Evolutionary conservation across 371 early-diverging fungal species (phyloP).

Genomic region (Actinomortierella wolfii): DNA sequence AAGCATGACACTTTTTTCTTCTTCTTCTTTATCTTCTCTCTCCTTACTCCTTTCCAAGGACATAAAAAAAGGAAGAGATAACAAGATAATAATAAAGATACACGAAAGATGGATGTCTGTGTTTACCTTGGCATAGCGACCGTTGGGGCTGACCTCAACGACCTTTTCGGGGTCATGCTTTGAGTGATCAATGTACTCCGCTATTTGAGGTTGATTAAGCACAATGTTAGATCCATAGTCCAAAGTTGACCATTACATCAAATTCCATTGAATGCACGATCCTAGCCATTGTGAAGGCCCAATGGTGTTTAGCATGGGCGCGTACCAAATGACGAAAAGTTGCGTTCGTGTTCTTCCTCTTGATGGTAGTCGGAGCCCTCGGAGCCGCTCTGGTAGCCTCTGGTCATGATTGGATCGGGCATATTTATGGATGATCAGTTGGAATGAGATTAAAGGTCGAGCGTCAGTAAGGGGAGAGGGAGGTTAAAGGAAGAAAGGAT

Average conservation of each 20-base stretch:
- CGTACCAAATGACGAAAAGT: conserved; percentile 32
- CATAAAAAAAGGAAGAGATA: no score
- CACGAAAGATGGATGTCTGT: conserved; percentile 2
- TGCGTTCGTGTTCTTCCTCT: conserved; percentile 39
- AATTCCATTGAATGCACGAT: no score
- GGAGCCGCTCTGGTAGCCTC: conserved; percentile 38
- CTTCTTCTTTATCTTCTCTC: conserved; percentile 4
- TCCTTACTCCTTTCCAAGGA: background rate
- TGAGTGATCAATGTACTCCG: conserved; percentile 46
- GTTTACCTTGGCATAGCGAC: conserved; percentile 70
- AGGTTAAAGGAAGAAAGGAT: background rate
- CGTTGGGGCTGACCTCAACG: conserved; percentile 71
- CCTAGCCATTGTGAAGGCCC: no score
- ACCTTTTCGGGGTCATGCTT: conserved; percentile 68
- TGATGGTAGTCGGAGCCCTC: conserved; percentile 43
- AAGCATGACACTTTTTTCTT: background rate
- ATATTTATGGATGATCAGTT: conserved; percentile 9
- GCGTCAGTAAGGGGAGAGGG: background rate
- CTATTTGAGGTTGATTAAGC: conserved; percentile 8
- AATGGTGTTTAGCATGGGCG: no score
- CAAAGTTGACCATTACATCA: no score
- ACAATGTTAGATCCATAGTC: background rate
- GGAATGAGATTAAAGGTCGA: background rate
- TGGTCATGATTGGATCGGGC: conserved; percentile 35
- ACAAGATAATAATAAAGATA: background rate